A percentile compares a stretch with the other conserved stretches of the same genome.
phyloP scores from a whole-genome alignment of 2,329 filamentous ascomycete species.

The Fusarium tjaetaba region DNA sequence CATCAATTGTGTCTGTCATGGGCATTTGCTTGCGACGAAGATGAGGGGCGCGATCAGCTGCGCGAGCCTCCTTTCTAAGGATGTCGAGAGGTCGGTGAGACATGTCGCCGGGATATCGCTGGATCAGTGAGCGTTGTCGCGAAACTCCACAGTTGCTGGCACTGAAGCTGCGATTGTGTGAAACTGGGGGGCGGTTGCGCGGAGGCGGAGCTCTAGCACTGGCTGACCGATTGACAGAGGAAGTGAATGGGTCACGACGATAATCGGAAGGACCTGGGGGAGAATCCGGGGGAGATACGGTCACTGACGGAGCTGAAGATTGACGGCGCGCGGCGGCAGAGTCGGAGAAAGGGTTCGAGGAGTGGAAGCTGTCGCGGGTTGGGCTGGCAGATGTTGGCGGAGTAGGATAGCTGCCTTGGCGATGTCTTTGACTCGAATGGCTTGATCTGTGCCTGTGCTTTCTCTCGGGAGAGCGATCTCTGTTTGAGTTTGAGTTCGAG shows the following conservation, averaged over 20 bases:
- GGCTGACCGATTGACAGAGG: slow-evolving; percentile 47
- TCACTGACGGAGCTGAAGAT: slow-evolving; percentile 15
- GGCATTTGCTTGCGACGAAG: slow-evolving; percentile 72
- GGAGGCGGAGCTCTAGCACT: slow-evolving; percentile 38
- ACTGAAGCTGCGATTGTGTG: slow-evolving; percentile 40
- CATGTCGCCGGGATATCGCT: slow-evolving; percentile 71
- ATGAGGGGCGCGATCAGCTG: slow-evolving; percentile 74
- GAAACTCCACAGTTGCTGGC: slow-evolving; percentile 24
- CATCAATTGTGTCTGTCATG: slow-evolving; percentile 82
- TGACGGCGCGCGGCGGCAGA: slow-evolving; percentile 26
- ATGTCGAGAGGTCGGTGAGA: slow-evolving; percentile 74
- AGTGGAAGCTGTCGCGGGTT: slow-evolving; percentile 56
- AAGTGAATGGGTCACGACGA: slow-evolving; percentile 41
- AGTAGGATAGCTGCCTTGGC: slow-evolving; percentile 51
- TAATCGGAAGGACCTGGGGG: slow-evolving; percentile 21
- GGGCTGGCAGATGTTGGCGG: slow-evolving; percentile 66
- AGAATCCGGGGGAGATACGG: slow-evolving; percentile 34
- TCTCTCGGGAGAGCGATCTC: not conserved
- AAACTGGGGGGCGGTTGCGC: slow-evolving; percentile 6
- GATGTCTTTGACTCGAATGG: slow-evolving; percentile 8
- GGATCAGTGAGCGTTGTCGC: slow-evolving; percentile 28
- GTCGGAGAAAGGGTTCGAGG: slow-evolving; percentile 55
- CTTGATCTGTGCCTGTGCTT: slow-evolving; percentile 11
- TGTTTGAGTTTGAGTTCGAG: slow-evolving; percentile 14
- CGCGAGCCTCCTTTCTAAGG: slow-evolving; percentile 69